phyloP scores from a whole-genome alignment of 352 stramenopile species.

The Nothophytophthora sp. region DNA sequence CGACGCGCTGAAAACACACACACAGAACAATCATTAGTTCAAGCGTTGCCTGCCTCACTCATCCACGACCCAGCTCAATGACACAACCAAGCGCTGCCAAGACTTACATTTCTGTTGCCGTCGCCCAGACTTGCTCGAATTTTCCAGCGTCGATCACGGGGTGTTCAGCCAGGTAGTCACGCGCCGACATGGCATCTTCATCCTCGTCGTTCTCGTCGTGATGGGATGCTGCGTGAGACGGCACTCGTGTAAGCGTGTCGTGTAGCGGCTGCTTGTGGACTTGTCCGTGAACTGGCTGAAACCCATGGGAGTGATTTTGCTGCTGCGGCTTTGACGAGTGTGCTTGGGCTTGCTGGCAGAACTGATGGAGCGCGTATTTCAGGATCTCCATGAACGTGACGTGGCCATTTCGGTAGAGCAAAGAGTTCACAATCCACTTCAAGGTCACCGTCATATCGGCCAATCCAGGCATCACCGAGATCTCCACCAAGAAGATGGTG shows the following conservation, averaged over 20 bases:
- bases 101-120: conserved; percentile 74
- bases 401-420: conserved; percentile 87
- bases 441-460: conserved; percentile 82
- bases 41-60: background rate
- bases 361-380: conserved; percentile 68
- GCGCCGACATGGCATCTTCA: conserved; percentile 56
- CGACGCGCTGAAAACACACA: conserved; percentile 38
- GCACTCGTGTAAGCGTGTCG: conserved; percentile 21
- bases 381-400: conserved; percentile 82
- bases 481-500: conserved; percentile 82
- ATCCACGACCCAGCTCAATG: too few relatives aligned
- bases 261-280: conserved; percentile 18
- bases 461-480: conserved; percentile 76
- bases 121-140: conserved; percentile 83
- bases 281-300: conserved; percentile 13
- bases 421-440: conserved; percentile 89
- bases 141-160: conserved; percentile 68
- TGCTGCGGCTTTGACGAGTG: conserved; percentile 20
- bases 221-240: conserved; percentile 29
- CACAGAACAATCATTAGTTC: conserved; percentile 6
- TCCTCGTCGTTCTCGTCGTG: conserved; percentile 40
- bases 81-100: too few relatives aligned
- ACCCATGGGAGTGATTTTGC: conserved; percentile 15
- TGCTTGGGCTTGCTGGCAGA: conserved; percentile 45
- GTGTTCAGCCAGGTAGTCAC: conserved; percentile 66